phyloP scores from a whole-genome alignment of 805 yeast species.

The Candida parachauliodes region DNA sequence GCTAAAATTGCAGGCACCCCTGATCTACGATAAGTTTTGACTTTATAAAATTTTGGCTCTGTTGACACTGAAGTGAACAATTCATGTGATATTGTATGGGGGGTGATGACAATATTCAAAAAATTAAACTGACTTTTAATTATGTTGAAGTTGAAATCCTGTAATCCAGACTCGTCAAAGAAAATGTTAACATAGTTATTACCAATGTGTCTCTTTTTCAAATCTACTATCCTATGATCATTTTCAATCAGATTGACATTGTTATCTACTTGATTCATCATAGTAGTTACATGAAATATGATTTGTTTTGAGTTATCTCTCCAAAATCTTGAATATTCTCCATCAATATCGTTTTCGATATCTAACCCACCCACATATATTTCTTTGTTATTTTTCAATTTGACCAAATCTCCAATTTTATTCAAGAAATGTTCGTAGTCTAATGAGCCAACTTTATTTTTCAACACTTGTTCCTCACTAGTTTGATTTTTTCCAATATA shows the following conservation, averaged over 20 bases:
- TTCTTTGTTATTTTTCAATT: constrained; percentile 45
- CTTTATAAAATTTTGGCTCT: constrained; percentile 40
- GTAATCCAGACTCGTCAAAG: constrained; percentile 64
- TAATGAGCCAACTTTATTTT: constrained; percentile 61
- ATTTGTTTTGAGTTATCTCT: constrained; percentile 66
- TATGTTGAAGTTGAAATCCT: constrained; percentile 63
- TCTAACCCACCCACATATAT: constrained; percentile 79
- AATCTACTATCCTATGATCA: constrained; percentile 28
- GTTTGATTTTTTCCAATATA: constrained; percentile 70
- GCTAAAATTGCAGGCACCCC: constrained; percentile 79
- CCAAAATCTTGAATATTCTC: constrained; percentile 73
- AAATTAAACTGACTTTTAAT: constrained; percentile 80
- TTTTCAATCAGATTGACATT: constrained; percentile 28
- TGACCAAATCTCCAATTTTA: constrained; percentile 57
- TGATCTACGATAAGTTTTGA: constrained; percentile 57
- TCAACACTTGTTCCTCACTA: constrained; percentile 59
- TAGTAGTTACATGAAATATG: constrained; percentile 73
- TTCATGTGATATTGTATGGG: constrained; percentile 37
- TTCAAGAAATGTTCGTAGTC: constrained; percentile 58
- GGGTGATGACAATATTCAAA: constrained; percentile 73
- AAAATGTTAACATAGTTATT: constrained; percentile 78
- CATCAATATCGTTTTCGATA: constrained; percentile 64
- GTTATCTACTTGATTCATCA: constrained; percentile 56
- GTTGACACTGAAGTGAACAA: constrained; percentile 4
- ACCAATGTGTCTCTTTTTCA: constrained; percentile 83